Base-by-base conservation (phyloP, 2,329 filamentous ascomycete species). In the Seiridium unicorne region DNA sequence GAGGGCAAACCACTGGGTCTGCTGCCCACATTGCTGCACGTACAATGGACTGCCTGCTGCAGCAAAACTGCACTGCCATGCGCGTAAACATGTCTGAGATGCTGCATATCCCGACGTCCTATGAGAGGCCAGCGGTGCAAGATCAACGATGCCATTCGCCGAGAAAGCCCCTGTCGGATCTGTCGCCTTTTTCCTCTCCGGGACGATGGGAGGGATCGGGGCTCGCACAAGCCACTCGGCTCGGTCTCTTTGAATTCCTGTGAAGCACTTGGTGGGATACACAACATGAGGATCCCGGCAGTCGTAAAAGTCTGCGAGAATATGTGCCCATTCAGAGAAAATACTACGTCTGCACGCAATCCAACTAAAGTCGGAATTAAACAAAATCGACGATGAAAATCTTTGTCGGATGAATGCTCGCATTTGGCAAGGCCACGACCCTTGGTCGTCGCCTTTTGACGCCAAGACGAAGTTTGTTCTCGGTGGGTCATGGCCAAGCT, bases 41-140 rank as follows among this genome's bases (percentile, higher is more conserved):
- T 42, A 40, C 44, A 49, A 51, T 34, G 32, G 46, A 32, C 55
- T 40, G 18, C 32, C 18, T n/a, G 32, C 36, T 44, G 48, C 63
- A 72, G 66, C 68, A 66, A 65, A 71, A 72, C 74, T 79, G 77
- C 78, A 77, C 77, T 76, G 76, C 78, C 70, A 74, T 77, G 73
- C 73, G 69, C 68, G 73, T 71, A 74, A 74, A 69, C 66, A 66
- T 66, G 69, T 72, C 70, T 74, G 71, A 70, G 73, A 71, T 69
- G 66, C 65, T 77, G 76, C 76, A 77, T 74, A 71, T 69, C 64
- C 65, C 61, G 67, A 75, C 66, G 69, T 70, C 76, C 76, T 78
- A 78, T 78, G 67, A 74, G 73, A 72, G 67, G 59, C 56, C 67
- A 62, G 69, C 69, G 63, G 66, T 55, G 69, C 62, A 64, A 64